Evolutionary conservation across 2,329 filamentous ascomycete genomes (phyloP), one percentile per base, ranked within the genome.

Genomic region (Colletotrichum endophyticum): DNA sequence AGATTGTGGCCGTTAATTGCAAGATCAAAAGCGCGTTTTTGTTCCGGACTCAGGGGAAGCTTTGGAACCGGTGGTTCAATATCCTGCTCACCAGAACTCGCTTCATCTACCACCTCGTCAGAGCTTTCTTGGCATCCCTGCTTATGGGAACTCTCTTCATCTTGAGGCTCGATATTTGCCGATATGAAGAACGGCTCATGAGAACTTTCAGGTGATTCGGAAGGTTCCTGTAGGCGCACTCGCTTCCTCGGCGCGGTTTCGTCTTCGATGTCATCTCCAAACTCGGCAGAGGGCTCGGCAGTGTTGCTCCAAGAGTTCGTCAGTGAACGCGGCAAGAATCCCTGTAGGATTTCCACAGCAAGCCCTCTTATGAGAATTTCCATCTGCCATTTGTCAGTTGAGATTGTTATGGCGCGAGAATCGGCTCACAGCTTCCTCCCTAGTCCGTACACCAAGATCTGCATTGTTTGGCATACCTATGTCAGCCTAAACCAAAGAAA

Each of bases 291-390:
- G 0, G 5, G 5, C 3, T 44, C 39, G 16, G 3, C 16, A 6
- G 39, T 44, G 39, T 5, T 11, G 39, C 39, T 19, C 16, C 39
- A 5, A 1, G 8, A 3, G 16, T 44, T n/a, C 39, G 39, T 44
- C 16, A n/a, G 39, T 2, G 16, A 44, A 6, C 39, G 39, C 39
- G 39, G 39, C 39, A 44, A n/a, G 1, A 0, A 0, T 44, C 39
- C 39, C 5, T 5, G 5, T 9, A 19, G 1, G 1, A 19, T 2
- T 19, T 44, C 36, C 16, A 0, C 16, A 44, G 36, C 36, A 1
- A 44, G 16, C 0, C 36, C 36, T 44, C 2, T 19, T 9, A 0
- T 19, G 2, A 44, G 36, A 0, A 44, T 36, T 0, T 1, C 34
- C 34, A 36, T 0, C 36, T 44, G 16, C 36, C 16, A 19, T 19